Evolutionary conservation across 2,329 filamentous ascomycete genomes (phyloP), one percentile per base, ranked within the genome.

Genomic region (Aspergillus udagawae): DNA sequence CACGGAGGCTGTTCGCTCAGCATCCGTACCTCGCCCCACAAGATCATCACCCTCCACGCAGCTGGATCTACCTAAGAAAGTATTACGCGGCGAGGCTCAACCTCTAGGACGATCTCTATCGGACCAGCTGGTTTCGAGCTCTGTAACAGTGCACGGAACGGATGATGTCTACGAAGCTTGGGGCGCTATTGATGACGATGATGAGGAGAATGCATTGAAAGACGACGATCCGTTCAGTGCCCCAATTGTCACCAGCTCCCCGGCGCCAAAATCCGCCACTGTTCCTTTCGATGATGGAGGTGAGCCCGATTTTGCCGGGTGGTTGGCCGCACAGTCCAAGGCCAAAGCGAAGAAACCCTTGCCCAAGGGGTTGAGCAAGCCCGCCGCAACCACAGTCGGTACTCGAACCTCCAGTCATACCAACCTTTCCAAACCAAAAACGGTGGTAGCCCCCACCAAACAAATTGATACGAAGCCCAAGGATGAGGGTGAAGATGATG

Each of bases 241-340:
- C 21, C 63, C 72, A 57, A 56, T 67, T 71, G 67, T 63, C 67
- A 66, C 45, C 57, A 62, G 59, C 49, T 61, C 69, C 8, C 65
- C 71, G 32, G 58, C 65, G 8, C 59, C 67, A 10, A 67, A 70
- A 51, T 53, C 71, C 6, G 67, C 79, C 29, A 64, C 76, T 29
- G 76, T 82, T 6, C 82, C 87, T 0, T 93, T 89, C 62, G 90
- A 93, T 58, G 92, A 96, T 65, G 86, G 89, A 27, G 87, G 88
- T 2, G 93, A 99, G 72, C 93, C 93, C 0, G 94, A 97, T 73
- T 97, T 99, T 74, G 93, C 92, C 4, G 92, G 92, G 4, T 97
- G 94, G 92, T 75, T 97, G 23, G 92, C 91, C 12, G 92, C 92
- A 12, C 91, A 97, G 71, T 86, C 89, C 5, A 83, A 87, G 61